Base-by-base conservation (phyloP, 306 rosid genomes). In the Fagus crenata region DNA sequence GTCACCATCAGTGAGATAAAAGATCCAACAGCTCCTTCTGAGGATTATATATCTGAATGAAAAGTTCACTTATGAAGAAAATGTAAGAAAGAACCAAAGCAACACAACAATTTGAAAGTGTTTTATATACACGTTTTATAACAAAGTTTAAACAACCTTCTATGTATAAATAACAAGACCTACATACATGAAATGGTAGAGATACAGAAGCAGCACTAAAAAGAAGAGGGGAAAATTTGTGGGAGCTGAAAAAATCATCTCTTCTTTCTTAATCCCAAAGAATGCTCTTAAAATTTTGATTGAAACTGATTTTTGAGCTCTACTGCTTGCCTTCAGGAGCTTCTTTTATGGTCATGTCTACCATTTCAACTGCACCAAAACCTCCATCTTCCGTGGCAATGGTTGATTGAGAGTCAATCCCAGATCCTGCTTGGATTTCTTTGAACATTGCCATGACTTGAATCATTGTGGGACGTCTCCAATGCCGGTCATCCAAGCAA, bases 361-460 rank as follows among this genome's bases (percentile, higher is more conserved):
- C 90, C 90, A 87, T 89, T 58, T 88, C 96, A 9, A 94, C 78
- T 0, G 81, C 76, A 59, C 82, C 69, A 75, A 90, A 90, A 40
- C 88, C 89, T 70, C 83, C 89, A 9, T 87, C 93, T 0, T 90
- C 93, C 0, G 90, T 64, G 76, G 83, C 91, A 73, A 92, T 91
- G 35, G 97, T 89, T 43, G 97, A 90, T 22, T 88, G 92, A 2
- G 97, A 92, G 71, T 95, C 99, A 14, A 95, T 87, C 13, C 98
- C 99, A 0, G 93, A 89, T 4, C 97, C 99, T 0, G 98, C 93
- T 73, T 96, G 98, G 73, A 96, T 92, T 81, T 86, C 97, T 90
- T 96, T 96, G 76, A 96, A 96, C 96, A 84, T 86, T 42, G 93
- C 87, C 98, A 91, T 86, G 41, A 96, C 99, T 75, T 96, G 89